Percentiles rank a stretch among this genome's conserved stretches.
These are phyloP conservation scores for Tieghemiomyces parasiticus DNA, from an alignment of 192 early-diverging fungal genomes.

Conservation along the genomic window DNA sequence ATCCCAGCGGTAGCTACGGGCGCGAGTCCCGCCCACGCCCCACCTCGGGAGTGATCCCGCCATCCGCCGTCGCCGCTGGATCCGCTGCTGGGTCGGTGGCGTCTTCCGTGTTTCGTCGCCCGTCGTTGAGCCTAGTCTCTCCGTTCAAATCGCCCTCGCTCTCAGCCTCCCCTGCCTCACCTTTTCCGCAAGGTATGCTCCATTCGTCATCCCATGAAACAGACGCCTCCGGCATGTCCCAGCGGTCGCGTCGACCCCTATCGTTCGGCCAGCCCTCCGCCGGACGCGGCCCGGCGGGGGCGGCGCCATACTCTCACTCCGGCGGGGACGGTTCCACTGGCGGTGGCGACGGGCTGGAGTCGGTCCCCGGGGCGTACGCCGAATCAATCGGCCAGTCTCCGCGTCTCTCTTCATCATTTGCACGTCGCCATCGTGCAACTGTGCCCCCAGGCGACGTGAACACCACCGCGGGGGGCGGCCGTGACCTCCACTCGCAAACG, in stretches of 20 bases:
- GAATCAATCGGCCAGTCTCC: neutral
- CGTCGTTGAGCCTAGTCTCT: constrained; percentile 3
- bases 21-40: neutral
- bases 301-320: neutral
- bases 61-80: neutral
- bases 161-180: constrained; percentile 7
- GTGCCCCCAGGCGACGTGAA: too few species aligned
- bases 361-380: neutral
- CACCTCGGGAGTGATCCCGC: neutral
- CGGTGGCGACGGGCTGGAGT: too few species aligned
- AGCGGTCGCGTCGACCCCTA: neutral
- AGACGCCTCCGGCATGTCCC: neutral
- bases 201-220: constrained; percentile 10
- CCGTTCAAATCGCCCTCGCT: constrained; percentile 10
- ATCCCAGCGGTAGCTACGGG: neutral
- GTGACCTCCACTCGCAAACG: too few species aligned
- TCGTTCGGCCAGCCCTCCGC: neutral
- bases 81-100: neutral
- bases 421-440: neutral
- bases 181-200: neutral
- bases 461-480: too few species aligned
- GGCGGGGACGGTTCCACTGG: neutral
- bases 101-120: neutral
- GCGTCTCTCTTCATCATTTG: neutral
- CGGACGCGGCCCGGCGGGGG: too few species aligned